These are phyloP conservation scores for Bipolaris cookei DNA, from an alignment of 2,329 filamentous ascomycete genomes.

Conservation along the genomic window DNA sequence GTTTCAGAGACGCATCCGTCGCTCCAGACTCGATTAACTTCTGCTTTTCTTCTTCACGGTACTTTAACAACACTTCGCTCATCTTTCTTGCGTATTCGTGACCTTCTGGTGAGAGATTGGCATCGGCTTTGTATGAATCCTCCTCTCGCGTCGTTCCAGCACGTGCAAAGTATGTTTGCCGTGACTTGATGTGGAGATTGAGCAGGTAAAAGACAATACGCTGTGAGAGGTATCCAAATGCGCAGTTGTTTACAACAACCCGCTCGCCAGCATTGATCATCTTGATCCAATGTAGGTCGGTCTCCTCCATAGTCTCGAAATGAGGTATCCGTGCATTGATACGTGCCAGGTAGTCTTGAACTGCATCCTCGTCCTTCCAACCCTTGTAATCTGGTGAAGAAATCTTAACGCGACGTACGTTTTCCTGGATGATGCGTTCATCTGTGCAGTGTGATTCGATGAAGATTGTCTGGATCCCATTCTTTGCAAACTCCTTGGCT, in stretches of 20 bases:
- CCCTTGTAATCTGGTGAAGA: slow-evolving; percentile 95
- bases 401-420: slow-evolving; percentile 96
- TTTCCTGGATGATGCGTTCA: slow-evolving; percentile 91
- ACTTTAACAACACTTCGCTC: slow-evolving; percentile 80
- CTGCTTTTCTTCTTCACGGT: slow-evolving; percentile 81
- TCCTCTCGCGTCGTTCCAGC: slow-evolving; percentile 86
- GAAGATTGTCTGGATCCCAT: slow-evolving; percentile 94
- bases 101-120: slow-evolving; percentile 80
- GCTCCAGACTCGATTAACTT: slow-evolving; percentile 72
- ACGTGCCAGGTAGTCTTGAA: slow-evolving; percentile 85
- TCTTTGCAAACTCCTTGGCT: slow-evolving; percentile 96
- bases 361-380: slow-evolving; percentile 91
- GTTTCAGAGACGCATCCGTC: slow-evolving; percentile 71
- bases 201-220: slow-evolving; percentile 98
- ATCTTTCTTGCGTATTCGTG: slow-evolving; percentile 70
- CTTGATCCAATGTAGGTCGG: slow-evolving; percentile 95
- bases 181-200: slow-evolving; percentile 94
- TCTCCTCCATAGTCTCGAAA: slow-evolving; percentile 95
- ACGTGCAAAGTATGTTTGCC: slow-evolving; percentile 90
- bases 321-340: slow-evolving; percentile 93
- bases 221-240: slow-evolving; percentile 94
- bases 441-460: slow-evolving; percentile 96
- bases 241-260: slow-evolving; percentile 95
- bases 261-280: slow-evolving; percentile 98
- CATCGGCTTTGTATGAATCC: slow-evolving; percentile 91